Evolutionary conservation across 768 basidiomycete genomes (phyloP).

Genomic region (Agaricus blazei): DNA sequence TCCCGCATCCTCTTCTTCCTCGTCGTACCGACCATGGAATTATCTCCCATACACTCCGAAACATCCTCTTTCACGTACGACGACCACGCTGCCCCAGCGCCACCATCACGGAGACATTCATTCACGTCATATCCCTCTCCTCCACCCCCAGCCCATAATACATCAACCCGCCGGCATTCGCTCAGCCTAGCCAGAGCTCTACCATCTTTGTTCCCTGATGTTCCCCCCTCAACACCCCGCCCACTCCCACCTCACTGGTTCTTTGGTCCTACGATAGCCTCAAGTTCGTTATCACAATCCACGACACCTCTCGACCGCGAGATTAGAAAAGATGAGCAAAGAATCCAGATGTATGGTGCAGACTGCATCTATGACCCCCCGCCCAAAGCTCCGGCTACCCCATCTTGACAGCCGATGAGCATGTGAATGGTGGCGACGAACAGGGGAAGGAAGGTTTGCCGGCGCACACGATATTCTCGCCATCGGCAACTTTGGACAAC

Average conservation of each 20-base stretch:
- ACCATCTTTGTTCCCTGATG: not conserved
- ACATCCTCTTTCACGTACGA: too few species aligned
- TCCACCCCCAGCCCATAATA: not conserved
- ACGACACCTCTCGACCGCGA: conserved; percentile 1
- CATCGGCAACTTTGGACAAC: conserved; percentile 22
- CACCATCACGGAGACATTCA: too few species aligned
- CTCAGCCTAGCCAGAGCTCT: too few species aligned
- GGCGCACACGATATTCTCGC: not conserved
- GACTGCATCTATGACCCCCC: conserved; percentile 23
- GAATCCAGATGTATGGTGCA: conserved; percentile 24
- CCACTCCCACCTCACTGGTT: not conserved
- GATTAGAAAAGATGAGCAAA: conserved; percentile 11
- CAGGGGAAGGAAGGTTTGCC: not conserved
- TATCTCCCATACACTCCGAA: too few species aligned
- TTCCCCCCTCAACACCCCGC: not conserved
- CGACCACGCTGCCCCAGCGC: too few species aligned
- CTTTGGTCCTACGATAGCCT: not conserved
- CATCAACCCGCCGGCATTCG: too few species aligned
- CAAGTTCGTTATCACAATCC: not conserved
- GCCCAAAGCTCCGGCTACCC: conserved; percentile 7
- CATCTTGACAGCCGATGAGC: not conserved
- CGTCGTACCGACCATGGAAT: too few species aligned
- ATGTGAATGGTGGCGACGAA: not conserved
- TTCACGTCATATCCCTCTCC: not conserved
- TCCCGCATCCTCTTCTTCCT: too few species aligned